Conservation (phyloP, 441 rosid genomes). For the Eruca vesicaria region DNA sequence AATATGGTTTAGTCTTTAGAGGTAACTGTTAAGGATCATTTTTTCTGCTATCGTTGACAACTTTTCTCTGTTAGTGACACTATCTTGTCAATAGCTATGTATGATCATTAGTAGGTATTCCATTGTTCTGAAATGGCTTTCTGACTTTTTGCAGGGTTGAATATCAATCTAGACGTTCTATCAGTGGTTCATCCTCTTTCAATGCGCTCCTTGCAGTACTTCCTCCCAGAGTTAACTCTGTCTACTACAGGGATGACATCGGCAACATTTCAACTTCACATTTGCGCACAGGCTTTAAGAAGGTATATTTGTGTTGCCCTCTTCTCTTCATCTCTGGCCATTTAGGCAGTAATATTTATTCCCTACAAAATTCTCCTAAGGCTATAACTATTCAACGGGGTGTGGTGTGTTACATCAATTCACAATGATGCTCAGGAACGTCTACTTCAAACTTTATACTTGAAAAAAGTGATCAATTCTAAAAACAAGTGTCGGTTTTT, state of each 20-base stretch:
- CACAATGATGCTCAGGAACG: background rate
- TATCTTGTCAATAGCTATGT: background rate
- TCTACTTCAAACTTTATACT: background rate
- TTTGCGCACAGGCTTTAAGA: constrained; percentile 65
- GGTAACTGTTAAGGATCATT: constrained; percentile 4
- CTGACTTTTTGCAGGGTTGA: constrained; percentile 76
- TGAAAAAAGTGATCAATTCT: constrained; percentile 1
- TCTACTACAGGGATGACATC: constrained; percentile 89
- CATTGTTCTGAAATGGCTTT: constrained; percentile 4
- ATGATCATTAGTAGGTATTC: background rate
- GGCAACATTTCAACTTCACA: constrained; percentile 97
- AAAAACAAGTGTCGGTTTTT: constrained; percentile 7
- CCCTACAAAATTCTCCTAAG: background rate
- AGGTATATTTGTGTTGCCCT: constrained; percentile 46
- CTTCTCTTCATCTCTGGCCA: constrained; percentile 11
- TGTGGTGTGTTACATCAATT: background rate
- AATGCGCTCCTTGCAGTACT: constrained; percentile 73
- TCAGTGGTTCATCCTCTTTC: constrained; percentile 77
- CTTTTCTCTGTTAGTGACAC: background rate
- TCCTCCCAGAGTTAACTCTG: constrained; percentile 96
- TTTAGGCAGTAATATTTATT: background rate
- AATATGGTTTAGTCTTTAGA: background rate
- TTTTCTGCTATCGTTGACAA: background rate
- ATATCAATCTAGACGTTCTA: constrained; percentile 69
- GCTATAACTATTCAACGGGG: background rate